Base-by-base conservation (phyloP, 108 stramenopile genomes). In the Nitzschia sp. region DNA sequence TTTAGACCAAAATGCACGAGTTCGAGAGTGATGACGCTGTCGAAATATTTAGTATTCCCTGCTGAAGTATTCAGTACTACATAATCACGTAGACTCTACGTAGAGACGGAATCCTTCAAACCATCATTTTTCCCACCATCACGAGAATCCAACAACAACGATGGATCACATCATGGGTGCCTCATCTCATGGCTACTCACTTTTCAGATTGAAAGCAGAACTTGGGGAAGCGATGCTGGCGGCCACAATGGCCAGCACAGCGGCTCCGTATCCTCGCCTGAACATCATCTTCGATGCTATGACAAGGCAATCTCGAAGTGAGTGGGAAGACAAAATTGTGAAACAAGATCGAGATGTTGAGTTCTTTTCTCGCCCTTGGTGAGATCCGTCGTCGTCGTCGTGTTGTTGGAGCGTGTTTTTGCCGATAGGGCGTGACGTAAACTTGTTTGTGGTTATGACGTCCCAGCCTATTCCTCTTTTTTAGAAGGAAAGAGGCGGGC, bases 211-310 rank as follows among this genome's bases (percentile, higher is more conserved):
- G 46, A 76, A 76, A 58, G 75, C 75, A 59, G 23, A 38, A 15
- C 52, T 45, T 35, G 68, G 45, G 19, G 53, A 63, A 26, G 63
- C 68, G 35, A 76, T 41, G 53, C 62, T 76, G 30, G 75, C 63
- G 45, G 75, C 75, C 32, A 76, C 61, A 45, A 68, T 32, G 29
- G 75, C 75, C 30, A 69, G 2, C 19, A 76, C 41, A 45, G 68
- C 75, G 41, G 68, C 54, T 47, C 53, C 66, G 21, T 76, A 69
- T 34, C 68, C 75, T 31, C 75, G 62, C 60, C 68, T 45, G 54
- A 69, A 69, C 63, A 76, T 66, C 75, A 65, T 76, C 19, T 29
- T 35, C 4, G 48, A 50, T 50, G 48, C 21, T 22, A n/a, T 50
- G 48, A 50, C 48, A 50, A 11, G 21, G 48, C 48, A 41, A 41